These are phyloP conservation scores for Daldinia grandis DNA, from an alignment of 495 filamentous ascomycete species.

Conservation along the genomic window DNA sequence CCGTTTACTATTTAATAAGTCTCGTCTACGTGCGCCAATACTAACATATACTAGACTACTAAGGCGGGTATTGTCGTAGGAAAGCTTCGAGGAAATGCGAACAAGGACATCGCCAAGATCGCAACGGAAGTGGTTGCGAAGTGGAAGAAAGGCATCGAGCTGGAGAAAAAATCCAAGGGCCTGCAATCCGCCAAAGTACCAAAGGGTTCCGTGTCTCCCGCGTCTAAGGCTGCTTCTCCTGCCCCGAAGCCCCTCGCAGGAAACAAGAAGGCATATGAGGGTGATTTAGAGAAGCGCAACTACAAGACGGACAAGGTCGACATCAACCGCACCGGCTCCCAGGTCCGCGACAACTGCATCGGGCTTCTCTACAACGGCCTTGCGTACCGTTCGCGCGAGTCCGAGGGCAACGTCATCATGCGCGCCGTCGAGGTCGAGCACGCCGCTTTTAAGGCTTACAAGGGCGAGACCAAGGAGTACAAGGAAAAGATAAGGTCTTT, in stretches of 20 bases:
- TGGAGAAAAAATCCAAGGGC: conserved; percentile 67
- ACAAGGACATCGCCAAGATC: conserved; percentile 76
- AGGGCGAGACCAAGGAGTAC: conserved; percentile 76
- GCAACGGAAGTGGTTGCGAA: conserved; percentile 83
- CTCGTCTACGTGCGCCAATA: background rate
- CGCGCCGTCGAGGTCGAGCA: conserved; percentile 76
- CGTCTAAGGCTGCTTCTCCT: conserved; percentile 48
- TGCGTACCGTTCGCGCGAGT: conserved; percentile 65
- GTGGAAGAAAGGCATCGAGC: conserved; percentile 83
- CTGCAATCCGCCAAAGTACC: conserved; percentile 54
- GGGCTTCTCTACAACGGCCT: conserved; percentile 92
- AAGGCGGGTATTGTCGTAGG: conserved; percentile 90
- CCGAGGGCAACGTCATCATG: conserved; percentile 65
- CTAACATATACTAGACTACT: conserved; percentile 65
- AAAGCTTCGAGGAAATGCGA: conserved; percentile 75
- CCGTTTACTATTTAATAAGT: background rate
- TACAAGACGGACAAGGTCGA: conserved; percentile 83
- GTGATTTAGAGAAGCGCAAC: conserved; percentile 78
- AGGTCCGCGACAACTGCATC: conserved; percentile 78
- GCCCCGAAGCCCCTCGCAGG: conserved; percentile 52
- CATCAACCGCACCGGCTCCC: conserved; percentile 71
- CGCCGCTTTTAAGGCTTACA: conserved; percentile 71
- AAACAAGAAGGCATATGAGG: conserved; percentile 67
- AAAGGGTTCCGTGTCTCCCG: conserved; percentile 47
- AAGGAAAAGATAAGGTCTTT: conserved; percentile 86